Percentiles rank a stretch among this genome's conserved stretches.
Evolutionary conservation across 129 eudicot species (phyloP).

Genomic region (Glebionis coronaria): DNA sequence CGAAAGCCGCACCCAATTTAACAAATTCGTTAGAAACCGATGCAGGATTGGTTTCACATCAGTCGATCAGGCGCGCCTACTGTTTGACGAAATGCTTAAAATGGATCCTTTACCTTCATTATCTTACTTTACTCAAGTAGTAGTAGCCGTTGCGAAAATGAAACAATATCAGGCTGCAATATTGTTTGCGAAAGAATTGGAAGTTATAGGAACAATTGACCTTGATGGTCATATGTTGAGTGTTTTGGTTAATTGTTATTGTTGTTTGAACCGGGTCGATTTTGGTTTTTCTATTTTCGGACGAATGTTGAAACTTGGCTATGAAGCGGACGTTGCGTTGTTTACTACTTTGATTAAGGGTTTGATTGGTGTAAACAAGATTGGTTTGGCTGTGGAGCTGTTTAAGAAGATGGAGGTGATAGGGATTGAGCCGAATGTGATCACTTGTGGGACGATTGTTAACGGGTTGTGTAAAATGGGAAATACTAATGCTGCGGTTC

Average conservation of each 20-base stretch:
- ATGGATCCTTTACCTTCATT: slow-evolving; percentile 29
- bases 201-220: not conserved
- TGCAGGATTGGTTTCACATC: slow-evolving; percentile 18
- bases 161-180: slow-evolving; percentile 27
- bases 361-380: slow-evolving; percentile 21
- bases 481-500: slow-evolving; percentile 24
- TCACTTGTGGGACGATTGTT: slow-evolving; percentile 34
- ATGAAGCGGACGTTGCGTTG: slow-evolving; percentile 24
- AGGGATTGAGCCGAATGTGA: slow-evolving; percentile 19
- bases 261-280: slow-evolving; percentile 19
- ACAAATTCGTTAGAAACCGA: slow-evolving; percentile 21
- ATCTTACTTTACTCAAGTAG: slow-evolving; percentile 25
- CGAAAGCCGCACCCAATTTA: slow-evolving; percentile 11
- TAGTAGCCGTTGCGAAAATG: slow-evolving; percentile 30
- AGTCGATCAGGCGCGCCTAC: slow-evolving; percentile 24
- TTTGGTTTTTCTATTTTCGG: slow-evolving; percentile 26
- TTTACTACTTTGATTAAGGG: slow-evolving; percentile 27
- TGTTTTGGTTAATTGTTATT: slow-evolving; percentile 25
- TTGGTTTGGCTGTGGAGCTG: slow-evolving; percentile 20
- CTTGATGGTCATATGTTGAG: slow-evolving; percentile 16
- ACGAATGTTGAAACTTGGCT: slow-evolving; percentile 28
- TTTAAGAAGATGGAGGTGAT: slow-evolving; percentile 15
- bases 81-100: slow-evolving; percentile 31
- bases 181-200: slow-evolving; percentile 25
- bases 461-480: slow-evolving; percentile 43